Evolutionary conservation across 2,329 filamentous ascomycete genomes (phyloP).

Genomic region (Penicillium sp.): DNA sequence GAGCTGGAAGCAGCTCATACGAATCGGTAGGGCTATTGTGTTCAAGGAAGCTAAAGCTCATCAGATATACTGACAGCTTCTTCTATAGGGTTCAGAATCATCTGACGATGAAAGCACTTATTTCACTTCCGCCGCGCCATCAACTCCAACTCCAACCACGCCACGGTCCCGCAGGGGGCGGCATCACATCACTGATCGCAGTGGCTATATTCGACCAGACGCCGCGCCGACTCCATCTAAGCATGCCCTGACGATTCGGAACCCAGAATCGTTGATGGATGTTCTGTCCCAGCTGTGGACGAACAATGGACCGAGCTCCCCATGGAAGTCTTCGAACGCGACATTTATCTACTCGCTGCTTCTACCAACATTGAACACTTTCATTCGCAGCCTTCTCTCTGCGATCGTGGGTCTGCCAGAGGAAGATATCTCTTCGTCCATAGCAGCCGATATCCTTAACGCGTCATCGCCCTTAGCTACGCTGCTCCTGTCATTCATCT

Average conservation of each 20-base stretch:
- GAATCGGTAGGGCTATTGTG: constrained; percentile 36
- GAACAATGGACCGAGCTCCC: constrained; percentile 85
- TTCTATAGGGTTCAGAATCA: constrained; percentile 44
- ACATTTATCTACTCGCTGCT: constrained; percentile 91
- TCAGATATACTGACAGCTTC: constrained; percentile 15
- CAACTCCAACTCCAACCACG: constrained; percentile 46
- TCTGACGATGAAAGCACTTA: constrained; percentile 81
- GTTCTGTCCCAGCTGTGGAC: constrained; percentile 87
- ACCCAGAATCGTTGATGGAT: constrained; percentile 80
- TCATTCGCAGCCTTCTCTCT: constrained; percentile 87
- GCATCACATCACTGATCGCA: constrained; percentile 51
- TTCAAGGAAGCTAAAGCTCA: background rate
- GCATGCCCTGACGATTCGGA: constrained; percentile 72
- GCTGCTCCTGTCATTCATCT: constrained; percentile 71
- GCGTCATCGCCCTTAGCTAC: constrained; percentile 82
- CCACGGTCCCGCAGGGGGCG: constrained; percentile 43
- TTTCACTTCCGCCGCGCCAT: constrained; percentile 69
- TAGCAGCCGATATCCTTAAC: constrained; percentile 73
- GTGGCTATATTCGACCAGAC: constrained; percentile 47
- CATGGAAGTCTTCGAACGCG: constrained; percentile 92
- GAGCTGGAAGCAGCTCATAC: constrained; percentile 33
- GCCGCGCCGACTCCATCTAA: constrained; percentile 42
- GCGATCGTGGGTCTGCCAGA: constrained; percentile 91
- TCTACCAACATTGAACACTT: constrained; percentile 85
- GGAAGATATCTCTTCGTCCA: constrained; percentile 58